Evolutionary conservation across 768 basidiomycete species (phyloP), one percentile per base, ranked within the genome.

Genomic region (Neoboletus brunneissimus): DNA sequence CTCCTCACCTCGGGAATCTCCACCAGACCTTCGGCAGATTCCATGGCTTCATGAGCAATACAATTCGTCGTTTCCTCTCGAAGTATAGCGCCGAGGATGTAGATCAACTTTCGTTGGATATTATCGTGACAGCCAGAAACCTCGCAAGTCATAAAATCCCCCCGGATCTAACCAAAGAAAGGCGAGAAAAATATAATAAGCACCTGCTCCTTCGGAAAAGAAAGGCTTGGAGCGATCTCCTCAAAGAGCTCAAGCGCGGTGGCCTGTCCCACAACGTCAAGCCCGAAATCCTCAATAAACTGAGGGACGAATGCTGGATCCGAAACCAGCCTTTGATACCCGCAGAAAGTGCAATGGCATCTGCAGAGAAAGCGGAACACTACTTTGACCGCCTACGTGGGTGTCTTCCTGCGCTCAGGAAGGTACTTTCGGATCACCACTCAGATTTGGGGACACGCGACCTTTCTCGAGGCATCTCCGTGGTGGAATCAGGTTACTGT

Each of bases 161-260:
- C 4, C 55, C 69, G 16, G 76, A 76, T 18, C 67, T 75, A 35
- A 70, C 74, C 12, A 71, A 70, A 53, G 82, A 84, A 52, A 81
- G 75, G 63, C 83, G 77, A 57, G 81, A 74, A 56, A 90, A 84
- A 73, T 81, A 79, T 61, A 78, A 73, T 51, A 95, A 94, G 68
- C 83, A 85, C 22, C 72, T 98, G 11, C 76, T 89, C 40, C 81
- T 83, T 4, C 83, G 91, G 47, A 99, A 98, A 75, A 78, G 89
- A 58, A 91, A 91, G 66, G 94, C 94, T 0, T 93, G 88, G 83
- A 86, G 88, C 27, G 94, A 98, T 67, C 77, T 97, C 20, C 76
- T 97, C 59, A 96, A 94, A 71, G 93, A 94, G 66, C 75, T 97
- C 51, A 91, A 91, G 68, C 80, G 82, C 2, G 76, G 82, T 20